Evolutionary conservation across 2,329 filamentous ascomycete species (phyloP).

Genomic region (Aspergillus sergii): DNA sequence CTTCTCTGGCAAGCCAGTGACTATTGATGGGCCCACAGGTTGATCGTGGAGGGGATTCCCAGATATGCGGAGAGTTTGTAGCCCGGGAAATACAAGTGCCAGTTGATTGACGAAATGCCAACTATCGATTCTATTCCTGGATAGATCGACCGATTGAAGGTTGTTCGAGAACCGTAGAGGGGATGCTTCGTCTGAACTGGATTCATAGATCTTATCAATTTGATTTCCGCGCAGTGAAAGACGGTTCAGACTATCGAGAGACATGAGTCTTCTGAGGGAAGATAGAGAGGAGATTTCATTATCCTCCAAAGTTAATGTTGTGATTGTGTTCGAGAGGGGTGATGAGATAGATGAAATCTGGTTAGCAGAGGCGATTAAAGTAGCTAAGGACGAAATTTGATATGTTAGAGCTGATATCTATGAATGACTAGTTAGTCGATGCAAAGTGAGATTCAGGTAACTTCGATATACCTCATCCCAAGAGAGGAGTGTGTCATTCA

Average conservation of each 20-base stretch:
- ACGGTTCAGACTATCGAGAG: conserved; percentile 54
- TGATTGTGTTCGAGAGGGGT: conserved; percentile 41
- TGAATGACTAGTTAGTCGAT: conserved; percentile 15
- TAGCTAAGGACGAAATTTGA: conserved; percentile 39
- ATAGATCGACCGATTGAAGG: conserved; percentile 70
- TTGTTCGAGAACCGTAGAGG: conserved; percentile 55
- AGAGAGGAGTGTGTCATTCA: conserved; percentile 67
- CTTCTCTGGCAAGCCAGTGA: conserved; percentile 43
- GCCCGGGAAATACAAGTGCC: conserved; percentile 67
- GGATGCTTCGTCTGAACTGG: conserved; percentile 27
- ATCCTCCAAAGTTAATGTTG: conserved; percentile 52
- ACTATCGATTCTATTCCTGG: conserved; percentile 67
- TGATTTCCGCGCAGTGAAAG: conserved; percentile 74
- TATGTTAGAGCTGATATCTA: conserved; percentile 39
- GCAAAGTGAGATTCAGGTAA: not conserved
- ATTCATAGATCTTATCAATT: conserved; percentile 55
- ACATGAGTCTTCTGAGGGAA: conserved; percentile 51
- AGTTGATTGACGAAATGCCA: conserved; percentile 78
- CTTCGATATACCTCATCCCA: conserved; percentile 64
- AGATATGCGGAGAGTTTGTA: conserved; percentile 75
- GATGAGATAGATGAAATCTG: conserved; percentile 34
- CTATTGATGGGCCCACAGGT: conserved; percentile 32
- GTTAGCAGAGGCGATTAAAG: conserved; percentile 40
- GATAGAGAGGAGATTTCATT: conserved; percentile 44
- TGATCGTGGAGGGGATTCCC: conserved; percentile 81